Conservation (phyloP, 148 eudicot genomes). For the Beta vulgaris region DNA sequence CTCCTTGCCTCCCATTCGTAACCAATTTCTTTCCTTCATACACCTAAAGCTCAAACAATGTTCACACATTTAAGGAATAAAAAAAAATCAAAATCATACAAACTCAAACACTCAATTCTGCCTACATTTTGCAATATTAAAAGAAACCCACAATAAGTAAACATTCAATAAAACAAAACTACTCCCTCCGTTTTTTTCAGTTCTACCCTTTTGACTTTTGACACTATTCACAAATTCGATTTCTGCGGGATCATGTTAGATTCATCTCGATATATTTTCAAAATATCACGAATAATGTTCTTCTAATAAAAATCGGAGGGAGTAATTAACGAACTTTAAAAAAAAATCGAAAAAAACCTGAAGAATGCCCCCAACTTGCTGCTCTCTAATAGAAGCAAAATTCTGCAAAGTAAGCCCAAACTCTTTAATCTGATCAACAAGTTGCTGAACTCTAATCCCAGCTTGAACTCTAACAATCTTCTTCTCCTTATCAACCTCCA, state of each 20-base stretch:
- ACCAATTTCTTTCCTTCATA: background rate
- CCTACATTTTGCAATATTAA: background rate
- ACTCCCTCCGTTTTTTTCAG: no score
- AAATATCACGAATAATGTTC: no score
- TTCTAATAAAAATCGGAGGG: background rate
- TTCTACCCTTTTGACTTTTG: no score
- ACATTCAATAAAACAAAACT: background rate
- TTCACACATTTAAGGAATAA: background rate
- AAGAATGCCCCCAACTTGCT: conserved; percentile 93
- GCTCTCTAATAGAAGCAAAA: conserved; percentile 89
- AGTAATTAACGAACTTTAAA: background rate
- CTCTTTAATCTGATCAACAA: conserved; percentile 83
- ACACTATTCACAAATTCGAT: no score
- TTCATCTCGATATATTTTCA: no score
- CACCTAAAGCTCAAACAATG: background rate
- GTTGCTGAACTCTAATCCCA: conserved; percentile 83
- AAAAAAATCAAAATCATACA: background rate
- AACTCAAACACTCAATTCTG: background rate
- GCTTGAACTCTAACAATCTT: conserved; percentile 79
- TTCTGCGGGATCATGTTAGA: no score
- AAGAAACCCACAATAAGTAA: background rate
- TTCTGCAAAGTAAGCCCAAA: conserved; percentile 88
- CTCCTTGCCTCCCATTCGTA: background rate
- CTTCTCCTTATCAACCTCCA: conserved; percentile 76
- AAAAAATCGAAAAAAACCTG: conserved; percentile 44